Base-by-base conservation (phyloP, 148 eudicot species). In the Pharnaceum exiguum region DNA sequence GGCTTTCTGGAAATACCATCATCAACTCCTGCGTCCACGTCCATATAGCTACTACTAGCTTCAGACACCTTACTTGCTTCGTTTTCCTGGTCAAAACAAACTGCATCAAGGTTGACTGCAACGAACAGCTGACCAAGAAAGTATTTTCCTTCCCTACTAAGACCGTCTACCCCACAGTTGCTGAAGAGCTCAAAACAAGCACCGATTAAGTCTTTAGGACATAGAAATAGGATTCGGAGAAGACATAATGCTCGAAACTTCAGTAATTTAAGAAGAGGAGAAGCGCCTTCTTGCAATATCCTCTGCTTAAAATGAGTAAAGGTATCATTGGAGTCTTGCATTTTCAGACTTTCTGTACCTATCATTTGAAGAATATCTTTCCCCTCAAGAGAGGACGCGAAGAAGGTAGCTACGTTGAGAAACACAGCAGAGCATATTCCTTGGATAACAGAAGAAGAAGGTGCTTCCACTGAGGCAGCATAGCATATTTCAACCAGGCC, bases 391-490 rank as follows among this genome's bases (percentile, higher is more conserved):
- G 89, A 74, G 33, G 91, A 76, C 22, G 79, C 72, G 28, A 89
- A 79, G 64, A 94, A 94, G 44, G 77, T 66, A 55, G 78, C 77
- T 47, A 78, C 96, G 63, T 74, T 73, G 28, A 68, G 55, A 62
- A 94, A 94, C 71, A 94, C 99, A 19, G 80, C 87, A 54, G 91
- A 79, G 67, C 85, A 80, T 62, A 86, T 84, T 31, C 95, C 89
- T 69, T 63, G 82, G 46, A 82, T 77, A 65, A 82, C 84, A 24
- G 93, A 76, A 48, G 99, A 83, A 24, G 87, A 72, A 35, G 91
- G 81, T 62, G 77, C 80, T 70, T 72, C 84, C 21, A 71, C 37
- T 36, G 91, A 76, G 66, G 96, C 95, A 63, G 80, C 66, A 26
- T 55, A 63, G 66, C 89, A 94, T 33, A 94, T 86, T 54, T 84